Evolutionary conservation across 768 basidiomycete genomes (phyloP).

Genomic region (Antrodiella citrinella): DNA sequence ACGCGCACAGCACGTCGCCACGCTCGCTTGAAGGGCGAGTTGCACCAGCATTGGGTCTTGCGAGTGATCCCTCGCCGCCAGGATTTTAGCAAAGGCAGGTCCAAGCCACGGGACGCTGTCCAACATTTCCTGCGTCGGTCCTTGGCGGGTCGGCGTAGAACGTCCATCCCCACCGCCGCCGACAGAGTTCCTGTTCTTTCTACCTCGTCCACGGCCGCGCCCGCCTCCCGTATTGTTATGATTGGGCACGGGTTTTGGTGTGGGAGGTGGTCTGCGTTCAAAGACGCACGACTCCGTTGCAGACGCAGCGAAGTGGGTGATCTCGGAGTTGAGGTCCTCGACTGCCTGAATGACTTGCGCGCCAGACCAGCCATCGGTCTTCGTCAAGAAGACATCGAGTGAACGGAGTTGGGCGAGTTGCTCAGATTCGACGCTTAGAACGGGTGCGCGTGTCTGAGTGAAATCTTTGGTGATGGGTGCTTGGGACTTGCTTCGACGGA

Average conservation of each 20-base stretch:
- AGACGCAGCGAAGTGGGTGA: slow-evolving; percentile 71
- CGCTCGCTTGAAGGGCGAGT: slow-evolving; percentile 65
- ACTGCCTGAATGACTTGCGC: slow-evolving; percentile 73
- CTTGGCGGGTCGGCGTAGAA: slow-evolving; percentile 24
- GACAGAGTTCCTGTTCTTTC: background rate
- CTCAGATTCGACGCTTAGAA: slow-evolving; percentile 33
- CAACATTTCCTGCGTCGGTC: slow-evolving; percentile 49
- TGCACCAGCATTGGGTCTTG: slow-evolving; percentile 74
- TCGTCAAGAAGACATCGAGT: slow-evolving; percentile 62
- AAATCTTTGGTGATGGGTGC: background rate
- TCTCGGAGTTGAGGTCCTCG: slow-evolving; percentile 73
- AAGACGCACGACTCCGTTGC: slow-evolving; percentile 52
- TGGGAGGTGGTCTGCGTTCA: slow-evolving; percentile 21
- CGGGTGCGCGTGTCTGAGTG: slow-evolving; percentile 13
- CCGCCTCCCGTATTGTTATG: slow-evolving; percentile 5
- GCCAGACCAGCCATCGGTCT: slow-evolving; percentile 68
- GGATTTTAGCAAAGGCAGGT: slow-evolving; percentile 47
- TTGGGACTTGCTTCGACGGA: background rate
- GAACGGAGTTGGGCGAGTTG: slow-evolving; percentile 49
- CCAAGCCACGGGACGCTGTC: slow-evolving; percentile 52
- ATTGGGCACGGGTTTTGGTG: background rate
- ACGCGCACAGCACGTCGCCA: slow-evolving; percentile 57
- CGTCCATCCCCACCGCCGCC: slow-evolving; percentile 36
- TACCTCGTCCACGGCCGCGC: slow-evolving; percentile 2
- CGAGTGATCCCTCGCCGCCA: slow-evolving; percentile 58